A percentile compares a stretch with the other conserved stretches of the same genome.
These are phyloP conservation scores for Amphicarpaea edgeworthii DNA, from an alignment of 306 rosid genomes.

Conservation along the genomic window DNA sequence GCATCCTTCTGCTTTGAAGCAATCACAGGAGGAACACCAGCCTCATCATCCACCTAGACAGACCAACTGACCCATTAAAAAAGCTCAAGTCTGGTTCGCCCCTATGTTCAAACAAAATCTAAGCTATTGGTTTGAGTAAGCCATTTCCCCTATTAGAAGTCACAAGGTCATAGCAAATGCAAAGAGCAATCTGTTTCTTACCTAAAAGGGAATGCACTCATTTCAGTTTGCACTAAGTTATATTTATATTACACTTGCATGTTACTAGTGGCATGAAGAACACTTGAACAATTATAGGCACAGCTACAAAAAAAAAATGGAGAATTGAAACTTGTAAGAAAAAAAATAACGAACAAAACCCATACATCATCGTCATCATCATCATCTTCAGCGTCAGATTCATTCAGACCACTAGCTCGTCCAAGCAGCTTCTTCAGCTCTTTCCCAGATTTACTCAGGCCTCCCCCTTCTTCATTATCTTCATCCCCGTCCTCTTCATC, in stretches of 20 bases:
- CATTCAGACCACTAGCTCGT: constrained; percentile 68
- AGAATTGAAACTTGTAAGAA: background rate
- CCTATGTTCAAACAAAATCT: constrained; percentile 9
- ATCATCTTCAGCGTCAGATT: constrained; percentile 81
- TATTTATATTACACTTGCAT: background rate
- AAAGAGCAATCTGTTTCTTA: background rate
- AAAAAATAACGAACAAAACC: background rate
- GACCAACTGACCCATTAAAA: constrained; percentile 42
- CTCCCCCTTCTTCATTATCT: constrained; percentile 73
- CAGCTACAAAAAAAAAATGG: constrained; percentile 2
- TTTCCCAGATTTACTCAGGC: constrained; percentile 87
- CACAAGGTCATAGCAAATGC: constrained; percentile 20
- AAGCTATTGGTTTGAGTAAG: constrained; percentile 5
- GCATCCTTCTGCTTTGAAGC: constrained; percentile 77
- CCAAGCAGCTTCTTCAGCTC: constrained; percentile 87
- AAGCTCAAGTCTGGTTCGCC: background rate
- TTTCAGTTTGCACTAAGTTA: constrained; percentile 11
- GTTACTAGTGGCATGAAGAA: background rate
- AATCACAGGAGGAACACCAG: constrained; percentile 51
- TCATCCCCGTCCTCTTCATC: constrained; percentile 81
- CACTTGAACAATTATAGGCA: background rate
- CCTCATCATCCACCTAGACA: constrained; percentile 71
- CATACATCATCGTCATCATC: constrained; percentile 70
- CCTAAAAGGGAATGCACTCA: background rate
- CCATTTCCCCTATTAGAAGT: constrained; percentile 5